Percentiles rank a stretch among this genome's conserved stretches.
Conservation (phyloP, 2,329 filamentous ascomycete genomes). For the Aspergillus sp. region DNA sequence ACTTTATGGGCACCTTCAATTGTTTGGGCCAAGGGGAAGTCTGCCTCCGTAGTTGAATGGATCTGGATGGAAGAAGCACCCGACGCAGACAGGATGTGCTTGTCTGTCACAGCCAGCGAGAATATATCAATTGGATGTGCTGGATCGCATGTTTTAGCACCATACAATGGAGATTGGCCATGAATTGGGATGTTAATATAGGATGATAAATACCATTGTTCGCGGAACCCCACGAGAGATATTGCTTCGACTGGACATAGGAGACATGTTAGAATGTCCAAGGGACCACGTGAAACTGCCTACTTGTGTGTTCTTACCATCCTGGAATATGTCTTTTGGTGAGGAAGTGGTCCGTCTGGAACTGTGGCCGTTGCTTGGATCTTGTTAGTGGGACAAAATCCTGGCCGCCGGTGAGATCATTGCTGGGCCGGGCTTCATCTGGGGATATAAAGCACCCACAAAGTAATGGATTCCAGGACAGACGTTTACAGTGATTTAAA, state of each 20-base stretch:
- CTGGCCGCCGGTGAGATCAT: constrained; percentile 8
- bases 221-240: constrained; percentile 83
- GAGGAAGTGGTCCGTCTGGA: background rate
- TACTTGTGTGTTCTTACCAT: background rate
- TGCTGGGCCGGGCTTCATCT: background rate
- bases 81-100: constrained; percentile 69
- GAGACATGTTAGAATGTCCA: constrained; percentile 8
- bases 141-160: constrained; percentile 32
- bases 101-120: constrained; percentile 66
- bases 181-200: background rate
- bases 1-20: constrained; percentile 73
- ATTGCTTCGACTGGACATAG: constrained; percentile 79
- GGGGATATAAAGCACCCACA: background rate
- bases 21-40: constrained; percentile 71
- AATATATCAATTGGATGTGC: constrained; percentile 81
- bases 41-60: constrained; percentile 62
- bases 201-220: constrained; percentile 59
- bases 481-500: constrained; percentile 1
- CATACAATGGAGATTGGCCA: constrained; percentile 1
- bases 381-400: constrained; percentile 1
- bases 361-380: background rate
- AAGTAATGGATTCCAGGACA: background rate
- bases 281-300: background rate
- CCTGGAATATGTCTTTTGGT: no score
- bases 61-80: constrained; percentile 76